Evolutionary conservation across 768 basidiomycete genomes (phyloP), one percentile per base, ranked within the genome.

Genomic region (Lactarius hengduanensis): DNA sequence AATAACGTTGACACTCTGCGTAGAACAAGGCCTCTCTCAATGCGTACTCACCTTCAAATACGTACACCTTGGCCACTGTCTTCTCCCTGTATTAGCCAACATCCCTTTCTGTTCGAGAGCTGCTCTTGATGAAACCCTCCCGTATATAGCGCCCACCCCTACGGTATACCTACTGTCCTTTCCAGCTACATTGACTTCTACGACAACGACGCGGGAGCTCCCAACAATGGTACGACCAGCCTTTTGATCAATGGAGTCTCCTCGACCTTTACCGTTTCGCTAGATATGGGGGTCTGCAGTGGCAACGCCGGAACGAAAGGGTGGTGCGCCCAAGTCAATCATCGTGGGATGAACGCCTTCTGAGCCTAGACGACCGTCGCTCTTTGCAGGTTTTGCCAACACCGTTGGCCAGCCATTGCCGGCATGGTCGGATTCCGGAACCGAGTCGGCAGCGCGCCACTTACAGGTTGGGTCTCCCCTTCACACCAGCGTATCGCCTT

Each of bases 361-460:
- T 16, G 28, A 40, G 9, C 6, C 5, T 20, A 20, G 18, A 22
- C 15, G 13, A n/a, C 16, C 9, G 22, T 11, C 20, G 36, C 16
- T 34, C n/a, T 26, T 53, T 53, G 26, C 50, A 75, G 75, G 86
- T 75, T 84, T 41, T 88, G 87, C 72, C 87, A 89, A 70, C 87
- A 89, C 69, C 83, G 87, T 6, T 86, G 80, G 77, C 71, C 78
- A 3, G 80, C 86, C 5, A 77, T 88, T 53, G 74, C 78, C 1
- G 87, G 87, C 6, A 87, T 88, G 86, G 76, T 77, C 47, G 85
- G 84, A 1, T 88, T 88, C 78, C 79, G 82, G 40, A 86, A 88
- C 70, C 78, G 78, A 40, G 87, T 87, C 10, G 86, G 86, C 7
- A 71, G 76, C 2, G 78, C 83, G 2, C 72, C 79, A 1, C 69